These are phyloP conservation scores for Moniliella sp. DNA, from an alignment of 1,284 basidiomycete genomes.

Conservation along the genomic window DNA sequence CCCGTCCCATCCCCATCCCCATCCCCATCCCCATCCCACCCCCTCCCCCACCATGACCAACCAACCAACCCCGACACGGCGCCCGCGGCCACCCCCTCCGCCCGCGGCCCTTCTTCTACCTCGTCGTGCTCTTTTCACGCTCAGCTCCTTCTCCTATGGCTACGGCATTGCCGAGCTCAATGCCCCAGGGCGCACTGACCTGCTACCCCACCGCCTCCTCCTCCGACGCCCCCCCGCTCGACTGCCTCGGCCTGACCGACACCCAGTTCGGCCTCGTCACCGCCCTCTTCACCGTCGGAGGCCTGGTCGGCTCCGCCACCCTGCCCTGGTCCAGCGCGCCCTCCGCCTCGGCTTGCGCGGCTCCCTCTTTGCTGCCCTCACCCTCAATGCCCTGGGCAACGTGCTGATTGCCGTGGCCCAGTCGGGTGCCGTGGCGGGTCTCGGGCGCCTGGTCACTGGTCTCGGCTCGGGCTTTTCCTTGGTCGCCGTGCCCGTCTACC, in stretches of 20 bases:
- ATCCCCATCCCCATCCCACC: too few species aligned
- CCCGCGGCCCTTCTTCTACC: too few species aligned
- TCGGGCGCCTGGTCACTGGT: slow-evolving; percentile 45
- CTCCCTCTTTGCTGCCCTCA: slow-evolving; percentile 2
- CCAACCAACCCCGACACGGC: too few species aligned
- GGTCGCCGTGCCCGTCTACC: slow-evolving; percentile 61
- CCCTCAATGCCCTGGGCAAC: slow-evolving; percentile 3
- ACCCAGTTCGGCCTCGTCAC: slow-evolving; percentile 53
- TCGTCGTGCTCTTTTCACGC: neutral
- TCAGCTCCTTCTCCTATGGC: neutral
- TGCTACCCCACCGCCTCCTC: neutral
- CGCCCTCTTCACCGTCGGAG: slow-evolving; percentile 65
- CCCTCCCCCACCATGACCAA: too few species aligned
- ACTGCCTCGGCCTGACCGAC: slow-evolving; percentile 10
- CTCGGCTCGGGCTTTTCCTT: slow-evolving; percentile 60
- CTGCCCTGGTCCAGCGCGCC: slow-evolving; percentile 39
- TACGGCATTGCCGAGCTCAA: neutral
- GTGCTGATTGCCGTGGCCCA: neutral
- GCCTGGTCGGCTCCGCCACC: slow-evolving; percentile 53
- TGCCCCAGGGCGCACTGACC: neutral
- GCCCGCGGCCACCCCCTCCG: too few species aligned
- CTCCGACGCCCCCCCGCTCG: neutral
- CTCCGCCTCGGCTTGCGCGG: slow-evolving; percentile 43
- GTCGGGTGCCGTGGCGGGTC: neutral
- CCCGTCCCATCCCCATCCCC: too few species aligned